Evolutionary conservation across 1,139 yeast genomes (phyloP).

Genomic region (Ogataea hybrid): DNA sequence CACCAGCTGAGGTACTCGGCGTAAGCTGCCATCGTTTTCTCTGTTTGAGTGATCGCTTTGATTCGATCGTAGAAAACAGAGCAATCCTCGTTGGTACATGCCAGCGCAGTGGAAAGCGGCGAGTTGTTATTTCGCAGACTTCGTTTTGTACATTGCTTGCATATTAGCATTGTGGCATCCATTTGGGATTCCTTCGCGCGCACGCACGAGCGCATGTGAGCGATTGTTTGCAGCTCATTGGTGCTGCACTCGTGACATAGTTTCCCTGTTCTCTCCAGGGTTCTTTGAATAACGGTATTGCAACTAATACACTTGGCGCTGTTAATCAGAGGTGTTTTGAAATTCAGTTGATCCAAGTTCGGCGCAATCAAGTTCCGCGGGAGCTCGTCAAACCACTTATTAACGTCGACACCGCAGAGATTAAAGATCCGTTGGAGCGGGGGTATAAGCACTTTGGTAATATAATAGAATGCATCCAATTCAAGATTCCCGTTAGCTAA

Average conservation of each 20-base stretch:
- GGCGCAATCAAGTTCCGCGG: conserved; percentile 40
- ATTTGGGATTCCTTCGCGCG: conserved; percentile 20
- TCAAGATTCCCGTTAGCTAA: conserved; percentile 41
- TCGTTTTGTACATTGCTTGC: conserved; percentile 24
- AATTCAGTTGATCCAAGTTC: conserved; percentile 14
- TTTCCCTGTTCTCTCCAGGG: conserved; percentile 7
- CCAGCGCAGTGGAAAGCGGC: conserved; percentile 11
- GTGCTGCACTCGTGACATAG: conserved; percentile 38
- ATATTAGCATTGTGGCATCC: conserved; percentile 21
- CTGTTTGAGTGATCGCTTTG: conserved; percentile 28
- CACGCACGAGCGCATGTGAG: conserved; percentile 32
- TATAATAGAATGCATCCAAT: conserved; percentile 82
- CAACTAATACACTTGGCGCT: conserved; percentile 29
- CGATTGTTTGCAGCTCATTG: conserved; percentile 32
- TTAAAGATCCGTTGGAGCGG: conserved; percentile 85
- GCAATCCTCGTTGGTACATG: conserved; percentile 45
- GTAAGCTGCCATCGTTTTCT: conserved; percentile 5
- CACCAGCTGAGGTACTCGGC: conserved; percentile 26
- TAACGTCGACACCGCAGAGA: conserved; percentile 76
- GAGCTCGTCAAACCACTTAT: conserved; percentile 74
- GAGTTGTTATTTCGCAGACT: conserved; percentile 11
- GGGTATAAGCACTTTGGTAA: conserved; percentile 78
- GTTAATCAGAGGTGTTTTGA: conserved; percentile 19
- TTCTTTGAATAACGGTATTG: conserved; percentile 15
- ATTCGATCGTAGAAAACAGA: conserved; percentile 40